Conservation (phyloP, 2,329 filamentous ascomycete genomes). For the Amylocarpus encephaloides region DNA sequence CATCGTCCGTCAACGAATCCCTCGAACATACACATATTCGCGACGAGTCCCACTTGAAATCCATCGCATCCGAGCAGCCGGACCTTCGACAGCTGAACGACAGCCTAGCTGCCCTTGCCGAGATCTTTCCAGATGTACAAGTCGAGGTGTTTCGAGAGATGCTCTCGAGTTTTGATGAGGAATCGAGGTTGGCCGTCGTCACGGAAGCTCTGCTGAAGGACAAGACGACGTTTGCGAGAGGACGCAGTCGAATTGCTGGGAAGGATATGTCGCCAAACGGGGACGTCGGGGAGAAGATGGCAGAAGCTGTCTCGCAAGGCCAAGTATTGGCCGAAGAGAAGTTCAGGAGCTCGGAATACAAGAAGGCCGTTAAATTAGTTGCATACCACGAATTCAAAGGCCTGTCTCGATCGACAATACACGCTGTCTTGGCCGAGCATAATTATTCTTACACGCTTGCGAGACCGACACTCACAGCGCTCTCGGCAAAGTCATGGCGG, state of each 20-base stretch:
- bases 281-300: slow-evolving; percentile 18
- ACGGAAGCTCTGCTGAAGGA: slow-evolving; percentile 72
- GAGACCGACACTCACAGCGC: slow-evolving; percentile 59
- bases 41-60: slow-evolving; percentile 48
- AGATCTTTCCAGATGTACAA: slow-evolving; percentile 74
- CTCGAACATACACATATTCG: slow-evolving; percentile 41
- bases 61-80: slow-evolving; percentile 44
- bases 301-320: slow-evolving; percentile 7
- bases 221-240: slow-evolving; percentile 62
- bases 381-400: slow-evolving; percentile 72
- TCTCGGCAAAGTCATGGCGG: slow-evolving; percentile 71
- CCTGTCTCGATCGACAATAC: slow-evolving; percentile 65
- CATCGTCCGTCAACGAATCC: slow-evolving; percentile 7
- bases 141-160: slow-evolving; percentile 79
- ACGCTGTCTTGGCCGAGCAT: slow-evolving; percentile 71
- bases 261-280: slow-evolving; percentile 30
- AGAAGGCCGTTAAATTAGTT: slow-evolving; percentile 59
- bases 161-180: slow-evolving; percentile 65
- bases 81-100: slow-evolving; percentile 65
- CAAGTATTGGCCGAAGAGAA: slow-evolving; percentile 53
- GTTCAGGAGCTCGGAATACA: slow-evolving; percentile 63
- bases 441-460: slow-evolving; percentile 74
- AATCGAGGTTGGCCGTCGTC: slow-evolving; percentile 70
- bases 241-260: slow-evolving; percentile 49
- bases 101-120: slow-evolving; percentile 60